Conservation (phyloP, 768 basidiomycete genomes). For the Daedaleopsis nitida region DNA sequence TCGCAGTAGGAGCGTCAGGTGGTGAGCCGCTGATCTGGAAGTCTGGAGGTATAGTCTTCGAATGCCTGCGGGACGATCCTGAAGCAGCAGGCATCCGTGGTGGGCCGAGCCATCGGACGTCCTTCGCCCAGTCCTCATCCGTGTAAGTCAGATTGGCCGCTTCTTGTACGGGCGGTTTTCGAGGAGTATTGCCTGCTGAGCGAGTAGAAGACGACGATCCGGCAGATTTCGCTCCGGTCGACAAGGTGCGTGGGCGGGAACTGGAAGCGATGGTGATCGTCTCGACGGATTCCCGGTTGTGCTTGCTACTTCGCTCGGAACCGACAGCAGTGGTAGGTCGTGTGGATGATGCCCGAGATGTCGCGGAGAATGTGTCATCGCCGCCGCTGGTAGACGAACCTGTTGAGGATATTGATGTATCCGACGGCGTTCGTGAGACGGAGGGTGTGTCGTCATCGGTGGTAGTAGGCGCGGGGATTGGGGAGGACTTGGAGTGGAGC, state of each 20-base stretch:
- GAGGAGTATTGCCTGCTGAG: constrained; percentile 12
- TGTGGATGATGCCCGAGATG: constrained; percentile 40
- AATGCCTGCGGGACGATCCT: constrained; percentile 6
- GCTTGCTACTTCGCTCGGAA: constrained; percentile 24
- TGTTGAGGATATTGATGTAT: constrained; percentile 39
- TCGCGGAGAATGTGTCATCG: constrained; percentile 39
- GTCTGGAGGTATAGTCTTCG: constrained; percentile 13
- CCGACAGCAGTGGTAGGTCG: constrained; percentile 33
- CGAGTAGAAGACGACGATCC: constrained; percentile 13
- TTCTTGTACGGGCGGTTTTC: constrained; percentile 7
- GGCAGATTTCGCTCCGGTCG: constrained; percentile 10
- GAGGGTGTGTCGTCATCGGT: constrained; percentile 17
- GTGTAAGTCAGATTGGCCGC: constrained; percentile 34
- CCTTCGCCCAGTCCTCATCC: constrained; percentile 67
- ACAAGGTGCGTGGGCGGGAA: constrained; percentile 16
- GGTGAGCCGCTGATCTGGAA: constrained; percentile 11
- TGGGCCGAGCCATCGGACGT: constrained; percentile 64
- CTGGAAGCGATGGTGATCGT: constrained; percentile 27
- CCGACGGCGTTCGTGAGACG: constrained; percentile 38
- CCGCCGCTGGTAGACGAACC: constrained; percentile 15
- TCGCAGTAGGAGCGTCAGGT: constrained; percentile 3
- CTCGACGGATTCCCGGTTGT: constrained; percentile 4
- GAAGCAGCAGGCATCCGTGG: constrained; percentile 22
- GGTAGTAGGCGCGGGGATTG: constrained; percentile 21
- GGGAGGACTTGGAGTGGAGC: constrained; percentile 29